A percentile compares a stretch with the other conserved stretches of the same genome.
phyloP scores from a whole-genome alignment of 768 basidiomycete genomes.

The Hericium rajendrae region DNA sequence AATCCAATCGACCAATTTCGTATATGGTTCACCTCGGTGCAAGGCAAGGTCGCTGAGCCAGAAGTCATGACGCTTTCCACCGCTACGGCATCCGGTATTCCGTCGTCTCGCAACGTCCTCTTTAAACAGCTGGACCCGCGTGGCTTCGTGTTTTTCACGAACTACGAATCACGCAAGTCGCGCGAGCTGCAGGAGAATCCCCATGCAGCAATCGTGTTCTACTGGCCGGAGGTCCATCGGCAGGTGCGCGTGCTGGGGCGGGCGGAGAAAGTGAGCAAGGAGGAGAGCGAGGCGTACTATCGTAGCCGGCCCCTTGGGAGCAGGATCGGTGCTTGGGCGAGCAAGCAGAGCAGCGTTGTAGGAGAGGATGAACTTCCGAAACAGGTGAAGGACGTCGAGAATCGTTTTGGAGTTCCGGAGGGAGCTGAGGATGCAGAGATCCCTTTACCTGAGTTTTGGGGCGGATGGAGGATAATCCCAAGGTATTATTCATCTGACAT shows the following conservation, averaged over 20 bases:
- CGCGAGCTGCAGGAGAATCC: conserved; percentile 70
- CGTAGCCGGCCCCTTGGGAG: conserved; percentile 73
- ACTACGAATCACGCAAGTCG: conserved; percentile 92
- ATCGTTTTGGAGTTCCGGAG: conserved; percentile 42
- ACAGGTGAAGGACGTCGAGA: conserved; percentile 47
- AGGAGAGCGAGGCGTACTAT: conserved; percentile 82
- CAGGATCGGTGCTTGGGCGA: conserved; percentile 88
- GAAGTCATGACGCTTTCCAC: conserved; percentile 84
- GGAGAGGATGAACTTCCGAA: conserved; percentile 59
- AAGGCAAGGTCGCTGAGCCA: conserved; percentile 67
- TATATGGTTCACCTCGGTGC: conserved; percentile 71
- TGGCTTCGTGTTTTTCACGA: conserved; percentile 96
- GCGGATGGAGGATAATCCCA: conserved; percentile 92
- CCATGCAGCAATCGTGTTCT: conserved; percentile 75
- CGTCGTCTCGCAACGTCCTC: conserved; percentile 83
- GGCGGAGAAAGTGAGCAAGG: conserved; percentile 65
- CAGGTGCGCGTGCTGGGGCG: conserved; percentile 78
- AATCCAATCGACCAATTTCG: conserved; percentile 82
- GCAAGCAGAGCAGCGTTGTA: conserved; percentile 76
- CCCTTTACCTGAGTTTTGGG: conserved; percentile 88
- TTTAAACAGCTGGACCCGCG: conserved; percentile 82
- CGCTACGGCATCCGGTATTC: conserved; percentile 59
- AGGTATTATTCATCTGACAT: conserved; percentile 32
- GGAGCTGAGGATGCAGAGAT: conserved; percentile 38
- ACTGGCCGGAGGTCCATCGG: conserved; percentile 80